phyloP scores from a whole-genome alignment of 2,329 filamentous ascomycete species.

The Aspergillus versicolor region DNA sequence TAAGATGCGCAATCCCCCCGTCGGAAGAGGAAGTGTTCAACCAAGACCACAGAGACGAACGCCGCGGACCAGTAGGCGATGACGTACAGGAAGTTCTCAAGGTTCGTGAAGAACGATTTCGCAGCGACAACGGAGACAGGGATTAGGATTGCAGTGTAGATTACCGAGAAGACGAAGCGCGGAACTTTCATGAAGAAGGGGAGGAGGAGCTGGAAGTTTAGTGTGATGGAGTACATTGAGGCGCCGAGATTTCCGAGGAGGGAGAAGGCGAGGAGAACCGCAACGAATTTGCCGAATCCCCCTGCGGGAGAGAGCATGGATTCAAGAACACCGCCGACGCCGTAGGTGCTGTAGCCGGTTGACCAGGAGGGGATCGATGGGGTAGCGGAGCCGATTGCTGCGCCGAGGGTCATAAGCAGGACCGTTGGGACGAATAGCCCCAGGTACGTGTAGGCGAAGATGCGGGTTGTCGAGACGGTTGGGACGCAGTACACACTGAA shows the following conservation, averaged over 20 bases:
- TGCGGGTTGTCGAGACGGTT: slow-evolving; percentile 10
- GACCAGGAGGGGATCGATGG: background rate
- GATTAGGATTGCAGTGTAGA: slow-evolving; percentile 8
- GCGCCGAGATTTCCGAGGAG: slow-evolving; percentile 8
- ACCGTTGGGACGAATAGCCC: slow-evolving; percentile 13
- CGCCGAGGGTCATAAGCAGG: slow-evolving; percentile 9
- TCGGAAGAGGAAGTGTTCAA: slow-evolving; percentile 7
- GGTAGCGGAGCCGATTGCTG: slow-evolving; percentile 1
- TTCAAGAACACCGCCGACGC: slow-evolving; percentile 10
- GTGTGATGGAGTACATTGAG: slow-evolving; percentile 9
- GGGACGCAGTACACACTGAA: slow-evolving; percentile 11
- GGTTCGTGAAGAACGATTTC: slow-evolving; percentile 4
- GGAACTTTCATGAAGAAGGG: slow-evolving; percentile 6
- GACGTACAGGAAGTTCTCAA: slow-evolving; percentile 12
- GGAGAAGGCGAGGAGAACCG: slow-evolving; percentile 6
- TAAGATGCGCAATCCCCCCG: background rate
- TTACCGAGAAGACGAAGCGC: slow-evolving; percentile 2
- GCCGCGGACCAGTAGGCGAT: slow-evolving; percentile 13
- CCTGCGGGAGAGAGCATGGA: slow-evolving; percentile 8
- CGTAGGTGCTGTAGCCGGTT: background rate
- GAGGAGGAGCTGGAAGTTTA: slow-evolving; percentile 11
- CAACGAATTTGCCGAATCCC: slow-evolving; percentile 13
- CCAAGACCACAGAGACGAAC: background rate
- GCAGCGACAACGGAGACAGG: slow-evolving; percentile 4
- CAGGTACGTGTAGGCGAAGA: slow-evolving; percentile 11